phyloP scores from a whole-genome alignment of 2,329 filamentous ascomycete species.

The Knoxdaviesia capensis region DNA sequence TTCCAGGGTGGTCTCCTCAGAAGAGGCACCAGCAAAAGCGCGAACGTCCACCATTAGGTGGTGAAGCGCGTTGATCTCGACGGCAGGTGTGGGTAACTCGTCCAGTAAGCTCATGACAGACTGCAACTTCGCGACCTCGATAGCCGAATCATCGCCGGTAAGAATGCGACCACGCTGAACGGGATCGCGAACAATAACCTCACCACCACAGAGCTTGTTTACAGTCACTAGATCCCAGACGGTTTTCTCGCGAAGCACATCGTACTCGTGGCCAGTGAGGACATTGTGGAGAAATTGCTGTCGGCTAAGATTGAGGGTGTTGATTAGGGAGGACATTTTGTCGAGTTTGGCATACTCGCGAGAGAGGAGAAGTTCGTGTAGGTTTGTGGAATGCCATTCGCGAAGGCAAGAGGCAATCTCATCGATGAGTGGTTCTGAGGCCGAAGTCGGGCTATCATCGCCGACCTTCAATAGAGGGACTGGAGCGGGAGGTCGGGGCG shows the following conservation, averaged over 20 bases:
- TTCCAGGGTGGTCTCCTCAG: constrained; percentile 56
- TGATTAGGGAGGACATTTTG: constrained; percentile 60
- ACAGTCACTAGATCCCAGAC: constrained; percentile 90
- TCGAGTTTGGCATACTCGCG: constrained; percentile 68
- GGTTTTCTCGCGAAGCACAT: constrained; percentile 63
- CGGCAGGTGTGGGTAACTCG: constrained; percentile 47
- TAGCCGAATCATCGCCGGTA: constrained; percentile 81
- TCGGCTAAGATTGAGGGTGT: constrained; percentile 64
- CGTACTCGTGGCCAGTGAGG: constrained; percentile 68
- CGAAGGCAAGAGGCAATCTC: constrained; percentile 92
- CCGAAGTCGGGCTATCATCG: constrained; percentile 83
- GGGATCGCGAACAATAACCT: constrained; percentile 88
- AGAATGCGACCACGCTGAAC: constrained; percentile 64
- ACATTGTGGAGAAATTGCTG: constrained; percentile 90
- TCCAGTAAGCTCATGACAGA: constrained; percentile 91
- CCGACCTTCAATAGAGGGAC: constrained; percentile 96
- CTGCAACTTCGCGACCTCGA: constrained; percentile 78
- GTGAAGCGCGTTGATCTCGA: constrained; percentile 54
- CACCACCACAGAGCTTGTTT: constrained; percentile 83
- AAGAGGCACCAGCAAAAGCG: constrained; percentile 56
- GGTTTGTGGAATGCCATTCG: constrained; percentile 95
- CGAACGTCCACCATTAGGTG: constrained; percentile 72
- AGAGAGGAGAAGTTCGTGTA: constrained; percentile 75
- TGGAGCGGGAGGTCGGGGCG: constrained; percentile 66
- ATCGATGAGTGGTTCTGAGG: constrained; percentile 79